phyloP scores from a whole-genome alignment of 73 alveolate species.

The Paramecium bursaria region DNA sequence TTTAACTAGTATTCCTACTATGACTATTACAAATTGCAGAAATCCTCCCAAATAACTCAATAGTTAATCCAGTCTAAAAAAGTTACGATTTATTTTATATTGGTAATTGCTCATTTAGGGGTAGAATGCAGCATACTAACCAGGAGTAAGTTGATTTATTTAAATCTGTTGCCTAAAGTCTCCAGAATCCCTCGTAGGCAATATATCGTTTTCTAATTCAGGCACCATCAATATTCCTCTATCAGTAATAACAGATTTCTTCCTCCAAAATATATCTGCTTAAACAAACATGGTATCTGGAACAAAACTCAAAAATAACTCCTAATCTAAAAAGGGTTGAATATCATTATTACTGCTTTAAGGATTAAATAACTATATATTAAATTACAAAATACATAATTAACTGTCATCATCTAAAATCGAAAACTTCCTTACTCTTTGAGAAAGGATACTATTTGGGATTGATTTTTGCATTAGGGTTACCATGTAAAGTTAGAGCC shows the following conservation, averaged over 20 bases:
- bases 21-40: slow-evolving; percentile 23
- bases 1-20: slow-evolving; percentile 17
- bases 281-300: neutral
- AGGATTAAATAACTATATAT: neutral
- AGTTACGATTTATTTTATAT: neutral
- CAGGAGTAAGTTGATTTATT: slow-evolving; percentile 25
- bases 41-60: slow-evolving; percentile 58
- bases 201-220: neutral
- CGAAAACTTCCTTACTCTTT: neutral
- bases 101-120: slow-evolving; percentile 6
- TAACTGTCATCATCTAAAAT: neutral
- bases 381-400: neutral
- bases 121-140: slow-evolving; percentile 54
- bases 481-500: neutral
- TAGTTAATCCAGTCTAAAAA: slow-evolving; percentile 33
- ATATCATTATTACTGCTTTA: no score
- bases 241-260: slow-evolving; percentile 8
- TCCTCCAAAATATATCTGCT: neutral
- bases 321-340: neutral
- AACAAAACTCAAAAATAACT: no score
- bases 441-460: neutral
- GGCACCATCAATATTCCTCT: slow-evolving; percentile 49
- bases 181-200: slow-evolving; percentile 45
- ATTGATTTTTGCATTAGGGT: neutral
- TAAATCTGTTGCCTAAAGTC: slow-evolving; percentile 38